Base-by-base conservation (phyloP, 305 asterid species). In the Solanum chacoense region DNA sequence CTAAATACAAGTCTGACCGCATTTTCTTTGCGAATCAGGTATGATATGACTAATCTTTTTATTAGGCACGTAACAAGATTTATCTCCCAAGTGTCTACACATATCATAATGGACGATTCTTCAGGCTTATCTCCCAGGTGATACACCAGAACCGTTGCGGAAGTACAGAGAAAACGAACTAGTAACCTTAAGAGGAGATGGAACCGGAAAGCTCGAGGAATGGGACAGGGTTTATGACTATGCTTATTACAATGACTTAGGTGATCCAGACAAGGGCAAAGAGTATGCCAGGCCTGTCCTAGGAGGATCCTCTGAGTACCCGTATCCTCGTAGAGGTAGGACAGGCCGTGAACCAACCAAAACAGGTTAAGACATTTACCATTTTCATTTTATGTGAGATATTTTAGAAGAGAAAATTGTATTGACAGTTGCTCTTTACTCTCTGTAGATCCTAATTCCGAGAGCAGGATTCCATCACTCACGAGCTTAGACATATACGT, bases 271-370 rank as follows among this genome's bases (percentile, higher is more conserved):
- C 87, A 94, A 91, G 80, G 94, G 95, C 80, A 24, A 89, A 3
- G 95, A 94, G 24, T 89, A 92, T 76, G 92, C 89, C 11, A 94
- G 98, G 55, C 93, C 88, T 6, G 88, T 91, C 37, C 93, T 94
- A 35, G 98, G 98, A 16, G 97, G 97, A n/a, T 91, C 96, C 1
- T 20, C 88, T 40, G 95, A 94, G 69, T 93, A 85, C 67, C 97
- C 98, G 8, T 95, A 94, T 88, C 98, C 98, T 86, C 95, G 98
- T n/a, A 93, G 98, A 91, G 94, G 95, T 87, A 94, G 98, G 92
- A 95, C 98, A 3, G 97, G 97, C 16, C 91, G 97, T 22, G 89
- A 94, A 35, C 93, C 92, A 26, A 87, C 95, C 88, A 89, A 91
- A 83, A 85, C 94, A 79, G 95, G 95, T 93, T 87, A 78, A 78